These are phyloP conservation scores for Echeveria elegans DNA, from an alignment of 164 flowering plant genomes.

Conservation along the genomic window DNA sequence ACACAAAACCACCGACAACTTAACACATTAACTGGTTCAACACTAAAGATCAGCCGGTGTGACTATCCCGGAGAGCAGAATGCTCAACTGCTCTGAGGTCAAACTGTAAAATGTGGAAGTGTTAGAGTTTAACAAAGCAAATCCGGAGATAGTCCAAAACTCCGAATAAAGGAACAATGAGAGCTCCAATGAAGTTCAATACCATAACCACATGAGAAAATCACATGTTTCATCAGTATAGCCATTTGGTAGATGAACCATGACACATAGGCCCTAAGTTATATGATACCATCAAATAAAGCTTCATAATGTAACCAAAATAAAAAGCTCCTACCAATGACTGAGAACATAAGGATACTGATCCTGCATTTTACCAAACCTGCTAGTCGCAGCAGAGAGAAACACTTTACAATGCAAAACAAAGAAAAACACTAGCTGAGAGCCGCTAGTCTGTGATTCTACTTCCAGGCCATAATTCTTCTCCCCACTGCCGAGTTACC, in stretches of 20 bases:
- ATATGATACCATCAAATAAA: background rate
- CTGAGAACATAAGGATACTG: background rate
- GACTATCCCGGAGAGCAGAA: no score
- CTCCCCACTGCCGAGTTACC: constrained; percentile 16
- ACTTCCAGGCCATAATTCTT: background rate
- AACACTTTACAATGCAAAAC: background rate
- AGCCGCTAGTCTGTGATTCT: constrained; percentile 4
- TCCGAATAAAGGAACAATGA: background rate
- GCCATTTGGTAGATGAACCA: background rate
- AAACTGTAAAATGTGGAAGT: no score
- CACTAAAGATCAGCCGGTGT: no score
- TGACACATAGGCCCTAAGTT: background rate
- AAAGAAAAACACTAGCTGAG: background rate
- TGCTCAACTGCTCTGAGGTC: no score
- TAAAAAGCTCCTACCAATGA: background rate
- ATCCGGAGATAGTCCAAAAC: no score
- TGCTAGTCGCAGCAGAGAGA: constrained; percentile 1
- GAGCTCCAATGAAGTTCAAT: background rate
- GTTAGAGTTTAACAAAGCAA: no score
- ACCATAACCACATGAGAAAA: background rate
- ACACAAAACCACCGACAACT: no score
- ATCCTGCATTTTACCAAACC: background rate
- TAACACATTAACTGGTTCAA: no score
- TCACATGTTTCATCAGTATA: background rate
- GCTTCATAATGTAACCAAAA: background rate